Evolutionary conservation across 495 filamentous ascomycete genomes (phyloP).

Genomic region (Oidiodendron maius): DNA sequence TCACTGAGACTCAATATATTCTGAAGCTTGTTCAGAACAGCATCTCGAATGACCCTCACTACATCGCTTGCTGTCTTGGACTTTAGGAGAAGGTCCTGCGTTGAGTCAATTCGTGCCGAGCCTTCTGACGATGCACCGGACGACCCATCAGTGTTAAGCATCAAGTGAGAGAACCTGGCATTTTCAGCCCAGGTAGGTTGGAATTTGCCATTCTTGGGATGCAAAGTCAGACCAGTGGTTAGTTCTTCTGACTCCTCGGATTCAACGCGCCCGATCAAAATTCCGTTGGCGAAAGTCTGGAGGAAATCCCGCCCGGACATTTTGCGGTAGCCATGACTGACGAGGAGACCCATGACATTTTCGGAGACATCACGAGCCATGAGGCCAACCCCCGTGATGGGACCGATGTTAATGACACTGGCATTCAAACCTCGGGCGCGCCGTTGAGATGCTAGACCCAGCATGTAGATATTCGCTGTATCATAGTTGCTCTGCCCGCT

Average conservation of each 20-base stretch:
- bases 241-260: neutral
- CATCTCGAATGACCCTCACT: too few relatives aligned
- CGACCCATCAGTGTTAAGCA: too few relatives aligned
- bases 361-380: constrained; percentile 19
- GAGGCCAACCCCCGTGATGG: constrained; percentile 52
- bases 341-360: neutral
- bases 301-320: constrained; percentile 54
- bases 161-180: neutral
- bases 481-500: constrained; percentile 42
- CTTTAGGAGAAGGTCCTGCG: too few relatives aligned
- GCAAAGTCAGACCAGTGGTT: neutral
- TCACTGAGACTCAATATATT: too few relatives aligned
- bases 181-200: neutral
- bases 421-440: constrained; percentile 12
- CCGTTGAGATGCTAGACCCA: constrained; percentile 24
- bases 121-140: too few relatives aligned
- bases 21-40: too few relatives aligned
- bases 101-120: too few relatives aligned
- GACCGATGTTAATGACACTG: constrained; percentile 50
- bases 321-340: neutral
- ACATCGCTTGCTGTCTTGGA: too few relatives aligned
- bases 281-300: constrained; percentile 53
- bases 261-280: constrained; percentile 29
- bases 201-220: neutral
- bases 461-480: constrained; percentile 38